Percentiles rank a stretch among this genome's conserved stretches.
Conservation (phyloP, 257 asterid genomes). For the Solanum pinnatisectum region DNA sequence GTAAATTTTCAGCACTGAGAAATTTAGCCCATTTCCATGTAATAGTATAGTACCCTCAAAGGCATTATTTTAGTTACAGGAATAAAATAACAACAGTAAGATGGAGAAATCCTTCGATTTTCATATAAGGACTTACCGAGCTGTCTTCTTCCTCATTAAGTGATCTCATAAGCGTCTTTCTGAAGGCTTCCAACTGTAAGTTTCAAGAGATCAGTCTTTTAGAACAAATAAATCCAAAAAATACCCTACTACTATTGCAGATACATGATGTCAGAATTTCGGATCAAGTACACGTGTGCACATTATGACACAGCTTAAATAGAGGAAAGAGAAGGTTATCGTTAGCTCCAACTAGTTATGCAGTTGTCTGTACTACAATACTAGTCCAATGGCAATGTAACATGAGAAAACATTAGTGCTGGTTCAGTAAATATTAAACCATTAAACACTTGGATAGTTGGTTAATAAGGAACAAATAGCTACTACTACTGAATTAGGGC, state of each 20-base stretch:
- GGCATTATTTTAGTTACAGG: not conserved
- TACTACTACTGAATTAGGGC: not conserved
- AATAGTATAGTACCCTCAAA: not conserved
- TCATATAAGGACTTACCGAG: conserved; percentile 37
- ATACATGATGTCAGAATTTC: not conserved
- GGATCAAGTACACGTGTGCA: not conserved
- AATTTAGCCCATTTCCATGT: not conserved
- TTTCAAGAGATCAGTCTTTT: conserved; percentile 8
- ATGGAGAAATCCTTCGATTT: not conserved
- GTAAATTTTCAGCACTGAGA: not conserved
- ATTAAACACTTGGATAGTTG: not conserved
- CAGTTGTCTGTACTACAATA: not conserved
- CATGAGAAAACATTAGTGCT: not conserved
- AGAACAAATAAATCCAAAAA: not conserved
- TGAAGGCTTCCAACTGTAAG: conserved; percentile 73
- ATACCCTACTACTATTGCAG: not conserved
- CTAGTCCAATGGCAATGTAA: not conserved
- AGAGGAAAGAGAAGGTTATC: not conserved
- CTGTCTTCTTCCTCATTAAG: conserved; percentile 77
- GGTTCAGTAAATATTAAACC: not conserved
- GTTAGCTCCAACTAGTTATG: not conserved
- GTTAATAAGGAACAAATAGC: not conserved
- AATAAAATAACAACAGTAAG: not conserved
- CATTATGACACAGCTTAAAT: not conserved
- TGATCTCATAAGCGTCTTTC: conserved; percentile 83